Evolutionary conservation across 768 basidiomycete genomes (phyloP).

Genomic region (Termitomyces sp.): DNA sequence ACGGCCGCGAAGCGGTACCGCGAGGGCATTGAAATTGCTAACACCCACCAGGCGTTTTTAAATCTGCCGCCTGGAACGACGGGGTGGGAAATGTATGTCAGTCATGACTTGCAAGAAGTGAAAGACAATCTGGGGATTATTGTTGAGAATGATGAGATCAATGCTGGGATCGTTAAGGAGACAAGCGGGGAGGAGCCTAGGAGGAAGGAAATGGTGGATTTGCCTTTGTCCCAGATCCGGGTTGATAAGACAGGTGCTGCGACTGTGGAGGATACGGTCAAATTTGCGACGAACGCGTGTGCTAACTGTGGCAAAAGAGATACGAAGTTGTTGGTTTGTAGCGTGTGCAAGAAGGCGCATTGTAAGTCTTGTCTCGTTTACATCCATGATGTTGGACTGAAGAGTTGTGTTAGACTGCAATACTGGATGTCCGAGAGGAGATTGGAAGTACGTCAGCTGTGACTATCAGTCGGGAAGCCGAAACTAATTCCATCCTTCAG

Average conservation of each 20-base stretch:
- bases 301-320: conserved; percentile 21
- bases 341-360: conserved; percentile 17
- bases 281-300: conserved; percentile 25
- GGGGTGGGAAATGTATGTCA: conserved; percentile 19
- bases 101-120: conserved; percentile 14
- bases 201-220: conserved; percentile 19
- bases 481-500: conserved; percentile 13
- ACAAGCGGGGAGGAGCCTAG: conserved; percentile 2
- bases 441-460: conserved; percentile 3
- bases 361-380: conserved; percentile 17
- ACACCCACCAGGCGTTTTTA: conserved; percentile 17
- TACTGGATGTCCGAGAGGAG: conserved; percentile 1
- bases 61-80: conserved; percentile 6
- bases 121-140: conserved; percentile 20
- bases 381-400: no score
- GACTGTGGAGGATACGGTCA: conserved; percentile 10
- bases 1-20: conserved; percentile 27
- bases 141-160: conserved; percentile 17
- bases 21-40: conserved; percentile 24
- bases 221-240: conserved; percentile 12
- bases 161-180: conserved; percentile 11
- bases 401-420: not conserved
- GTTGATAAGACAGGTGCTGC: conserved; percentile 14
- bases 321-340: conserved; percentile 20
- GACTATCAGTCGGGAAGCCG: not conserved